A percentile compares a stretch with the other conserved stretches of the same genome.
phyloP scores from a whole-genome alignment of 1,284 basidiomycete species.

The Ceratobasidium sp. region DNA sequence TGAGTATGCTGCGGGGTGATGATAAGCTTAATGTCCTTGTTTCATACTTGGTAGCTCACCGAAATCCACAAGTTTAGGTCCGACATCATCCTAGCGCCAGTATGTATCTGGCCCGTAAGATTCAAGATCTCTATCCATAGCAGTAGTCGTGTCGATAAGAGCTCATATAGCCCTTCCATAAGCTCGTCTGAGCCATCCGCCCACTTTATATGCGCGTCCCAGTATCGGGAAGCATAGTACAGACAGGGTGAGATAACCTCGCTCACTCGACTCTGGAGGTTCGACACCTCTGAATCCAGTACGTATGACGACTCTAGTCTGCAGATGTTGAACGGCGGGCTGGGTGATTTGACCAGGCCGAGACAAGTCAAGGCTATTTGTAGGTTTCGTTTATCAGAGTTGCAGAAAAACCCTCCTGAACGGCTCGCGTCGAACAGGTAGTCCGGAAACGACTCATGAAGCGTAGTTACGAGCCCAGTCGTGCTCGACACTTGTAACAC shows the following conservation, averaged over 20 bases:
- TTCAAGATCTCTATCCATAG: too few species aligned
- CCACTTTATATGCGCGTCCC: too few species aligned
- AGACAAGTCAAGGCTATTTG: background rate
- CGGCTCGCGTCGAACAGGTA: background rate
- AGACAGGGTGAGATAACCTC: background rate
- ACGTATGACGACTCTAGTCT: conserved; percentile 1
- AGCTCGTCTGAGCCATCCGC: too few species aligned
- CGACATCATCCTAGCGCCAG: too few species aligned
- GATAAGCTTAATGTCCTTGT: too few species aligned
- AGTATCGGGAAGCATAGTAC: background rate
- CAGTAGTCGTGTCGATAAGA: too few species aligned
- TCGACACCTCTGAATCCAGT: background rate
- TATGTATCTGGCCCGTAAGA: too few species aligned
- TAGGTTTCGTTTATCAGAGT: background rate
- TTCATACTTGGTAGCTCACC: too few species aligned
- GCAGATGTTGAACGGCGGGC: conserved; percentile 28
- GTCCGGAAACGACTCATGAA: conserved; percentile 22
- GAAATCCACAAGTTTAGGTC: too few species aligned
- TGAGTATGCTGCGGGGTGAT: too few species aligned
- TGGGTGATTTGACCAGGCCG: background rate
- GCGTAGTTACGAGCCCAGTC: background rate
- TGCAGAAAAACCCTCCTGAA: background rate
- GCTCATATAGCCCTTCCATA: too few species aligned
- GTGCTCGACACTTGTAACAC: conserved; percentile 7
- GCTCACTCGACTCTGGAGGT: background rate